phyloP scores from a whole-genome alignment of 768 basidiomycete genomes.

The Pulveroboletus sp. region DNA sequence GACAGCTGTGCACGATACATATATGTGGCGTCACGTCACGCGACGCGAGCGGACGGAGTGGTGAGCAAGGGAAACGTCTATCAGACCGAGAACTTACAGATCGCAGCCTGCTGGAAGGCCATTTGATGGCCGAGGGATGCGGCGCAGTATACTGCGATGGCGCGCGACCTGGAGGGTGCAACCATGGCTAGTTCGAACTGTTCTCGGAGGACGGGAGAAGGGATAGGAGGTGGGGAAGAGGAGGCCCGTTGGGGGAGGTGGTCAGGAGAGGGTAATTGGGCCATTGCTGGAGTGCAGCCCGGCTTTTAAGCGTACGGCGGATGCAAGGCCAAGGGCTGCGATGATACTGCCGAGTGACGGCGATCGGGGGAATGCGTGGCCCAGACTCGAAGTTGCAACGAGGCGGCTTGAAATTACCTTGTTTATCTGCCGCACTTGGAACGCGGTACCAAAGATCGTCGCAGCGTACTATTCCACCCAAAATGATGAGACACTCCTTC shows the following conservation, averaged over 20 bases:
- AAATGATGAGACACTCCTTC: no score
- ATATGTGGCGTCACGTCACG: constrained; percentile 5
- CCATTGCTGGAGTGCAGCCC: neutral
- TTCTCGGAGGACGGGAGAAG: constrained; percentile 4
- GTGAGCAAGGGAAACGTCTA: neutral
- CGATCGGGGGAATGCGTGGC: constrained; percentile 11
- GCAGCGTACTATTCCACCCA: no score
- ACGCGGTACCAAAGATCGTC: no score
- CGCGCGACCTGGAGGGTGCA: constrained; percentile 30
- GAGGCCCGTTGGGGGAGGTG: constrained; percentile 1
- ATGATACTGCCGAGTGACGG: neutral
- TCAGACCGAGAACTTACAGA: constrained; percentile 50
- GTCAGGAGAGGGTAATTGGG: constrained; percentile 9
- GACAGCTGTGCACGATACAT: constrained; percentile 47
- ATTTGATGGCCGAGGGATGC: constrained; percentile 62
- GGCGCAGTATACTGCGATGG: constrained; percentile 83
- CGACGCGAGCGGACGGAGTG: neutral
- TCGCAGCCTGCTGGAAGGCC: constrained; percentile 64
- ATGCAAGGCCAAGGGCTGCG: constrained; percentile 15
- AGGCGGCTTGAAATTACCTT: constrained; percentile 11
- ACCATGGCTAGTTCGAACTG: constrained; percentile 25
- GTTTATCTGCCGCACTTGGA: neutral
- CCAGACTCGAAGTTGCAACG: constrained; percentile 15
- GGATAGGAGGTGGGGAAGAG: neutral
- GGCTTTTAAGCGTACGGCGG: constrained; percentile 25